Percentiles rank a stretch among this genome's conserved stretches.
Conservation (phyloP, 768 basidiomycete genomes). For the Leucosporidium yakuticum region DNA sequence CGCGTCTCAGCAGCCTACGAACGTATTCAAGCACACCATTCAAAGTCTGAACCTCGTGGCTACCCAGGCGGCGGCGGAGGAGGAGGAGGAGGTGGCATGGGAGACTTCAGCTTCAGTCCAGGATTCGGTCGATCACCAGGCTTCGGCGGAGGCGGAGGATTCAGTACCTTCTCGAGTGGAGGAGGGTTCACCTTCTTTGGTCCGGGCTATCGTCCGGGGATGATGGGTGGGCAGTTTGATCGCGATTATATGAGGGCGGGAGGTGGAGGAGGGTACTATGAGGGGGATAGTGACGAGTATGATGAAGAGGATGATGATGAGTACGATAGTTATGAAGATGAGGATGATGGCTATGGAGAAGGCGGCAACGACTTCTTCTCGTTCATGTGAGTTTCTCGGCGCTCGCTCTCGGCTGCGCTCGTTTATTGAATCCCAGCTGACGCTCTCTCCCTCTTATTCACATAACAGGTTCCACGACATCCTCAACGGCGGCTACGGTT, state of each 20-base stretch:
- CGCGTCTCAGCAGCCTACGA: not conserved
- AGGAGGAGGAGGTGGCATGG: too few species aligned
- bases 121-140: not conserved
- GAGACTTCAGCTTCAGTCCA: too few species aligned
- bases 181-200: too few species aligned
- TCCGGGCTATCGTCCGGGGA: too few species aligned
- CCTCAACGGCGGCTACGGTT: constrained; percentile 46
- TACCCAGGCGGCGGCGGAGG: too few species aligned
- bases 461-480: constrained; percentile 52
- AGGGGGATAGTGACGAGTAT: constrained; percentile 42
- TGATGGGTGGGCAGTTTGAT: too few species aligned
- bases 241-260: too few species aligned
- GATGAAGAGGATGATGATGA: constrained; percentile 42
- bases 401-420: too few species aligned
- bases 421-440: too few species aligned
- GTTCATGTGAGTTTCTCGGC: constrained; percentile 6
- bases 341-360: not conserved
- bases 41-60: too few species aligned
- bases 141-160: constrained; percentile 4
- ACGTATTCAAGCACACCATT: too few species aligned
- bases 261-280: not conserved
- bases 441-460: constrained; percentile 39
- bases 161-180: too few species aligned
- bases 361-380: not conserved
- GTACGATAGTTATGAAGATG: constrained; percentile 41